Evolutionary conservation across 2,329 filamentous ascomycete genomes (phyloP).

Genomic region (Aureobasidium melanogenum): DNA sequence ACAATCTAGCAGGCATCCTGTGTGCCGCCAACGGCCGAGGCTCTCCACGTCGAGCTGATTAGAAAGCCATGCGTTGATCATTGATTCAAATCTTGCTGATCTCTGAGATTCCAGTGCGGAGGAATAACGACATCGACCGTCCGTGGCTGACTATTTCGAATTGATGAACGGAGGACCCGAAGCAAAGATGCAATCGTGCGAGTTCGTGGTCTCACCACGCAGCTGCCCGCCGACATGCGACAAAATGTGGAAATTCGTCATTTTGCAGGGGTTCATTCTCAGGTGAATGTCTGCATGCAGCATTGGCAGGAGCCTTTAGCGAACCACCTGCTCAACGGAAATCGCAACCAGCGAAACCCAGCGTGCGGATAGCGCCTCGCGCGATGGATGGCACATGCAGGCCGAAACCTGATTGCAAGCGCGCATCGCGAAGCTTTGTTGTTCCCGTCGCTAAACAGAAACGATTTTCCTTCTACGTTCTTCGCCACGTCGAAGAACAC

Average conservation of each 20-base stretch:
- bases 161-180: not conserved
- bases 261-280: not conserved
- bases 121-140: not conserved
- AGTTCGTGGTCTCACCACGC: not conserved
- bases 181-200: not conserved
- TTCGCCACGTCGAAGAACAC: constrained; percentile 7
- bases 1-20: not conserved
- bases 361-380: constrained; percentile 1
- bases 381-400: not conserved
- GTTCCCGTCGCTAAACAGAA: not conserved
- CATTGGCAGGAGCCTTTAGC: constrained; percentile 1
- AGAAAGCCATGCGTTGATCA: not conserved
- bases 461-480: constrained; percentile 1
- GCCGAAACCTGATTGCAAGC: constrained; percentile 8
- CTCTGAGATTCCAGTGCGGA: not conserved
- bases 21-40: not conserved
- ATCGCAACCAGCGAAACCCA: not conserved
- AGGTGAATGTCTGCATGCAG: not conserved
- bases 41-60: not conserved
- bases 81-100: constrained; percentile 5
- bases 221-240: not conserved
- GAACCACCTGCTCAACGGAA: constrained; percentile 3
- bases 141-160: not conserved
- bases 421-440: not conserved
- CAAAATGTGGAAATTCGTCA: constrained; percentile 4